phyloP scores from a whole-genome alignment of 208 protist species.

The Crithidia acanthocephali region DNA sequence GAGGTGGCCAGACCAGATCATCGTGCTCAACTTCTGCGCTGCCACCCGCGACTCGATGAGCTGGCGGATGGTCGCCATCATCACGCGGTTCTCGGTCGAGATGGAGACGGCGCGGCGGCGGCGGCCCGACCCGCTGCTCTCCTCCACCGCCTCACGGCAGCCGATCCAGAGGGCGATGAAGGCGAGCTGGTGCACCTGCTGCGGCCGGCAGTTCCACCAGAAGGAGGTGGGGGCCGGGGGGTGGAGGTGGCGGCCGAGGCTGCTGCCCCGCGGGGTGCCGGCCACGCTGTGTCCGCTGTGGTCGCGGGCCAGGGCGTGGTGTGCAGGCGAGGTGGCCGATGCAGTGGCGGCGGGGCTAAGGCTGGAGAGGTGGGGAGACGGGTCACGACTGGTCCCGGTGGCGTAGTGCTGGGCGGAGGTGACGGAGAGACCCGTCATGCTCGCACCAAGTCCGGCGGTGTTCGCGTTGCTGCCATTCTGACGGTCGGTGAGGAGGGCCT shows the following conservation, averaged over 20 bases:
- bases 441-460: background rate
- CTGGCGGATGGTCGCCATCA: slow-evolving; percentile 39
- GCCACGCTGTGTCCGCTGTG: slow-evolving; percentile 19
- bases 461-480: slow-evolving; percentile 12
- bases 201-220: slow-evolving; percentile 58
- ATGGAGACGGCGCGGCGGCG: slow-evolving; percentile 46
- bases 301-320: slow-evolving; percentile 11
- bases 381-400: slow-evolving; percentile 10
- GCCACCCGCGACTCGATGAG: slow-evolving; percentile 43
- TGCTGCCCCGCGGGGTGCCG: slow-evolving; percentile 8
- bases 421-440: background rate
- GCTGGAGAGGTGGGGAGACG: slow-evolving; percentile 25
- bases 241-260: slow-evolving; percentile 20
- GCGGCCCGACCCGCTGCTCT: slow-evolving; percentile 48
- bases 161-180: slow-evolving; percentile 65
- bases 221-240: slow-evolving; percentile 35
- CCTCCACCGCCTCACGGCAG: slow-evolving; percentile 45
- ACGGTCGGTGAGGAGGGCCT: slow-evolving; percentile 40
- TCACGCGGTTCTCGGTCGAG: slow-evolving; percentile 54
- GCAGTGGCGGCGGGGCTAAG: background rate
- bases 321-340: background rate
- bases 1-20: slow-evolving; percentile 65
- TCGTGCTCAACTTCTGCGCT: slow-evolving; percentile 31
- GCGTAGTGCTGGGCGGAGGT: slow-evolving; percentile 4
- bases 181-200: slow-evolving; percentile 68